Base-by-base conservation (phyloP, 257 asterid genomes). In the Solanum pimpinellifolium region DNA sequence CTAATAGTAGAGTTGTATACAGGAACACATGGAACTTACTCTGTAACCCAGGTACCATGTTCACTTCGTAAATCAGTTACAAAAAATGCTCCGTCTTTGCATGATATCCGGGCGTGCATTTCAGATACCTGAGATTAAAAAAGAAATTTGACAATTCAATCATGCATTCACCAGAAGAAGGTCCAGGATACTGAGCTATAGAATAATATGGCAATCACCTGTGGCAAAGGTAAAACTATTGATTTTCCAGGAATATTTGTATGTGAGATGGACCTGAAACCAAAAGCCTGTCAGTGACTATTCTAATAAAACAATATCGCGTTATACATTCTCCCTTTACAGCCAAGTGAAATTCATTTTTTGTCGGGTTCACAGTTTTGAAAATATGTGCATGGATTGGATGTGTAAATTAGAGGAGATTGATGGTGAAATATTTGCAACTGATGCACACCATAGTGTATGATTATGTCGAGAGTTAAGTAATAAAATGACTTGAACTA, bases 1-100 rank as follows among this genome's bases (percentile, higher is more conserved):
- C n/a, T 21, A 46, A 16, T 16, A 31, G 85, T 11, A 20, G 7
- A 49, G 44, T 42, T 76, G 83, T 80, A 49, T 29, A 29, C 27
- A 29, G n/a, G 85, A 27, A 37, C 5, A 18, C 1, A 11, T 80
- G 47, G 3, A 21, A 72, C 96, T 87, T 93, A 94, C 99, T 94
- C 95, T 21, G 92, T 72, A 77, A 96, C 91, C 98, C 96, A 94
- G 56, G 99, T 95, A 77, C 99, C 99, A 78, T 94, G 89, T 87
- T 94, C 95, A 44, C 98, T 95, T 86, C 88, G 91, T 85, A 96
- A 92, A 91, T 96, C 99, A 31, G 98, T 94, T 87, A 95, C 81
- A 77, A 83, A 92, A 83, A 92, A 96, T 7, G 93, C 93, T 52
- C 98, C 98, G 12, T 93, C 93, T 91, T 92, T 96, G 92, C 88